These are phyloP conservation scores for Claviceps africana DNA, from an alignment of 2,329 filamentous ascomycete genomes.

Conservation along the genomic window DNA sequence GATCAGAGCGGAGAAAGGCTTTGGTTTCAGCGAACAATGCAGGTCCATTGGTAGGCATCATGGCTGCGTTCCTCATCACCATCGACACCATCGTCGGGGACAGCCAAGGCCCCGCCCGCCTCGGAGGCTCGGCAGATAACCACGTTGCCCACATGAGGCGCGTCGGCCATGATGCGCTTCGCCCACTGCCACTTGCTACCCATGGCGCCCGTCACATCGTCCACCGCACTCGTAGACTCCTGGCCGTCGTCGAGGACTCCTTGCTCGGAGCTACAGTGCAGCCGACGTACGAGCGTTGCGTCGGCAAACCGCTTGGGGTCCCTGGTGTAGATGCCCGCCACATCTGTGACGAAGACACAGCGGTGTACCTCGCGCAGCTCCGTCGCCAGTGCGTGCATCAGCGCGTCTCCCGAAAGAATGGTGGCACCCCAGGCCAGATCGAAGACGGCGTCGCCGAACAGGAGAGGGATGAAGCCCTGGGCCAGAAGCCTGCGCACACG, in stretches of 20 bases:
- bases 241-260: background rate
- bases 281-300: background rate
- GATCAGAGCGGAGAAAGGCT: too few relatives aligned
- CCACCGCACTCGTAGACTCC: background rate
- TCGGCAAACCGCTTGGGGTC: conserved; percentile 1
- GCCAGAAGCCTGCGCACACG: background rate
- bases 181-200: conserved; percentile 3
- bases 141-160: background rate
- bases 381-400: conserved; percentile 1
- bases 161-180: background rate
- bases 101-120: background rate
- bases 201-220: conserved; percentile 4
- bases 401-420: conserved; percentile 4
- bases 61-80: too few relatives aligned
- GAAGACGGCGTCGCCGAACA: conserved; percentile 4
- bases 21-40: background rate
- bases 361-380: background rate
- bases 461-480: conserved; percentile 1
- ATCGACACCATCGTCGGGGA: background rate
- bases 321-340: conserved; percentile 2
- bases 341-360: conserved; percentile 4
- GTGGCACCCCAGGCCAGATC: background rate
- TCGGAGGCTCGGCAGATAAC: background rate
- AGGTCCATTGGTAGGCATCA: background rate
- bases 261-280: background rate